Percentiles rank a stretch among this genome's conserved stretches.
Conservation (phyloP, 345 rosid genomes). For the Citrus mangshanensis region DNA sequence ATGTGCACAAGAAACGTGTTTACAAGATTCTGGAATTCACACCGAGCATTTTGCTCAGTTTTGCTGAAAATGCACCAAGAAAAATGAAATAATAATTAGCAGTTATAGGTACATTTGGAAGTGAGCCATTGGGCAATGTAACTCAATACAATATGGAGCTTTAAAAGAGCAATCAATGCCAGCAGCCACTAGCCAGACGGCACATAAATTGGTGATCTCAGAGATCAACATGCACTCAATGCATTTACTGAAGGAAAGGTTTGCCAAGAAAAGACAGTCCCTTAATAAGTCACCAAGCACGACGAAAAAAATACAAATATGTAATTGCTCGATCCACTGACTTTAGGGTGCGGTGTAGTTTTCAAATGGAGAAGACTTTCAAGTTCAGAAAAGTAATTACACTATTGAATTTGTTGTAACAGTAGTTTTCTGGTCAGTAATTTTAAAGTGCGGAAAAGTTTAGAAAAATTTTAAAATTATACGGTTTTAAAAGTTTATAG, state of each 20-base stretch:
- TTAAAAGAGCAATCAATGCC: neutral
- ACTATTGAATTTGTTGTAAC: neutral
- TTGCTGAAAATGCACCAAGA: too few relatives aligned
- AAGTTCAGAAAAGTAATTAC: neutral
- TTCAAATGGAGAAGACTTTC: neutral
- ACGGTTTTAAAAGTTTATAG: rapidly evolving
- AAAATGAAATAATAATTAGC: too few relatives aligned
- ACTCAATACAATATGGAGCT: neutral
- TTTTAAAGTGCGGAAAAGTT: too few relatives aligned
- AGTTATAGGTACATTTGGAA: neutral
- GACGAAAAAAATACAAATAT: neutral
- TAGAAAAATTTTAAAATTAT: rapidly evolving
- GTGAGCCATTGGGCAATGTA: neutral
- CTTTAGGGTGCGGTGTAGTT: neutral
- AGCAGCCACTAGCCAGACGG: neutral
- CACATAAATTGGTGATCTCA: neutral
- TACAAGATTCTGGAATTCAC: neutral
- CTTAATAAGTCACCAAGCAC: neutral
- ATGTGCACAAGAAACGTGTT: too few relatives aligned
- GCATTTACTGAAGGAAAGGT: neutral
- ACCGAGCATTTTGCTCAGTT: neutral
- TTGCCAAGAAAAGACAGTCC: neutral
- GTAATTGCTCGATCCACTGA: neutral
- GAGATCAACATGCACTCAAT: neutral
- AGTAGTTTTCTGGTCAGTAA: rapidly evolving